A percentile compares a stretch with the other conserved stretches of the same genome.
Conservation (phyloP, 306 rosid genomes). For the Corylus heterophylla region DNA sequence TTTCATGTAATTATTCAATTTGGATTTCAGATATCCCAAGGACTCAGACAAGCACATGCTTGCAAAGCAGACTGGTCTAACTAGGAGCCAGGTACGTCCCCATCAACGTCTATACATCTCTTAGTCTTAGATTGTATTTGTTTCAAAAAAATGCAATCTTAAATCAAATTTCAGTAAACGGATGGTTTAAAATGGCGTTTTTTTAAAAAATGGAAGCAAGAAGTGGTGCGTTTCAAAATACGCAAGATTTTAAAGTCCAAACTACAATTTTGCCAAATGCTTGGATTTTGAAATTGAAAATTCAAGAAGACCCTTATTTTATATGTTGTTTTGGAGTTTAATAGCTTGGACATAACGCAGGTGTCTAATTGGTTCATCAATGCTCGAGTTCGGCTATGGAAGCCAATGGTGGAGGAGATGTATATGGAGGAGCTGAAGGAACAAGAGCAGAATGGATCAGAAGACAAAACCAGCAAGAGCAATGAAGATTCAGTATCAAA, state of each 20-base stretch:
- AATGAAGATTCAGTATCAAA: conserved; percentile 53
- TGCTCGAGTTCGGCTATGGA: conserved; percentile 96
- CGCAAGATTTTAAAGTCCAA: no score
- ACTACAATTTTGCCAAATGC: no score
- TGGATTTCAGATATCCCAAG: conserved; percentile 75
- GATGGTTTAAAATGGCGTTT: no score
- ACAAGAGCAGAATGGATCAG: conserved; percentile 60
- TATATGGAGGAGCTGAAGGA: conserved; percentile 83
- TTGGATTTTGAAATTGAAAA: no score
- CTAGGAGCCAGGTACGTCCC: conserved; percentile 80
- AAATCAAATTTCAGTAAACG: no score
- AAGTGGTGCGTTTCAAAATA: no score
- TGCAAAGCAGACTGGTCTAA: conserved; percentile 95
- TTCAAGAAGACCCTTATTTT: no score
- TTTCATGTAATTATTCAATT: conserved; percentile 21
- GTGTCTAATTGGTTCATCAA: conserved; percentile 98
- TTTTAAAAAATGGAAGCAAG: no score
- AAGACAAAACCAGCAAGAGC: conserved; percentile 59
- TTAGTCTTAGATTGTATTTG: no score
- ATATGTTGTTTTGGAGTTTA: not conserved
- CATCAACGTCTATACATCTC: no score
- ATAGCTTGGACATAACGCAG: conserved; percentile 34
- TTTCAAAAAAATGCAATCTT: no score
- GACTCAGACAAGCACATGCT: conserved; percentile 96
- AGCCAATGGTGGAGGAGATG: conserved; percentile 99